Evolutionary conservation across 1,139 yeast species (phyloP), one percentile per base, ranked within the genome.

Genomic region (Blastobotrys indianensis): DNA sequence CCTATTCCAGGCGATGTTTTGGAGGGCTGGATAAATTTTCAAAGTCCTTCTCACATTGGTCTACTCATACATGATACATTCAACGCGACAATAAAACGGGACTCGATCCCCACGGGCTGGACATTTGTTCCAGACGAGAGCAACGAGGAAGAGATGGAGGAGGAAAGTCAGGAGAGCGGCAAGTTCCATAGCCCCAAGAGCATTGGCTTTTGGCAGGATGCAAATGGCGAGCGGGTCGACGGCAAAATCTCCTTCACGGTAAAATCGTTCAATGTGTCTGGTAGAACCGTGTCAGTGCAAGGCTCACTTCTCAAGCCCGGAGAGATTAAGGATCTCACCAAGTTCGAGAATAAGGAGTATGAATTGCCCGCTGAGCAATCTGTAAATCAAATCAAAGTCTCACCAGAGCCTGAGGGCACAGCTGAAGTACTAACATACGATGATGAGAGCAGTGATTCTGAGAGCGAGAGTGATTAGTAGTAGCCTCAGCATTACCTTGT

Each of bases 31-130:
- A 76, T 85, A 48, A 87, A 87, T 68, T 80, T 92, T 77, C 97
- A 90, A 69, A 83, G 97, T 1, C 96, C 95, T 12, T 84, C 95
- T 7, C 98, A 92, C 62, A 82, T 94, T 59, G 97, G 97, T 51
- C 72, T 92, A 53, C 75, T 92, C 56, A 75, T 92, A 45, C 92
- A 86, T 63, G 97, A 92, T 66, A 86, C 95, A 1, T 92, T 92
- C 70, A 94, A 92, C 67, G 97, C 97, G 31, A 81, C 94, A 45
- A 87, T 92, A 54, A 86, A 85, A 65, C 81, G 85, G 64, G 82
- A 76, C 62, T 80, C 79, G 57, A 87, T 92, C 52, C 98, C 98
- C 13, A 68, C 70, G 36, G 77, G 73, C 44, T 92, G 98, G 98
- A 70, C 71, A 32, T 92, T 90, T 65, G 74, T 84, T 45, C 92